Evolutionary conservation across 2,329 filamentous ascomycete species (phyloP).

Genomic region (Claviceps fusiformis): DNA sequence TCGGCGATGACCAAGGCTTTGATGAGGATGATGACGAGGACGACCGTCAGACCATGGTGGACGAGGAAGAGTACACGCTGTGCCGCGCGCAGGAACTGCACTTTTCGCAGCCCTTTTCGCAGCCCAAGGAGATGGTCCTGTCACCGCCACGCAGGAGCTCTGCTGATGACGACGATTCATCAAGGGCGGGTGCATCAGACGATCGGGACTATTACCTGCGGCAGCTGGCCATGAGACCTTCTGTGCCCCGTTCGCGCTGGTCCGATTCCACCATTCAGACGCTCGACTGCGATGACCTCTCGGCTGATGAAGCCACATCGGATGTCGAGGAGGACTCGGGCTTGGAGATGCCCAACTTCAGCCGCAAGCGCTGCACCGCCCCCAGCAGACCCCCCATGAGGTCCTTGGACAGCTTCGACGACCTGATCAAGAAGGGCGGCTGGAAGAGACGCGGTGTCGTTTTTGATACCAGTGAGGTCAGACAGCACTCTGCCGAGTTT

Average conservation of each 20-base stretch:
- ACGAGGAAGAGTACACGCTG: slow-evolving; percentile 6
- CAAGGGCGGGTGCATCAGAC: slow-evolving; percentile 7
- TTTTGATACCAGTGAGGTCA: slow-evolving; percentile 21
- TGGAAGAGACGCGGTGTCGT: slow-evolving; percentile 31
- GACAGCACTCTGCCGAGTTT: not conserved
- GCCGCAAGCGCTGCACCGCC: slow-evolving; percentile 17
- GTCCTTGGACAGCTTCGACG: slow-evolving; percentile 25
- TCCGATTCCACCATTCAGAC: slow-evolving; percentile 28
- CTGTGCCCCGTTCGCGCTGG: slow-evolving; percentile 25
- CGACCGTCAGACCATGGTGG: slow-evolving; percentile 12
- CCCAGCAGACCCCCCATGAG: slow-evolving; percentile 24
- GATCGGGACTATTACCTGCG: slow-evolving; percentile 22
- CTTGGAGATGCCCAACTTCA: slow-evolving; percentile 20
- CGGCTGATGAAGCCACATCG: slow-evolving; percentile 8
- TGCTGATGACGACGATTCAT: not conserved
- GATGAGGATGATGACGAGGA: not conserved
- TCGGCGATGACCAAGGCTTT: too few relatives aligned
- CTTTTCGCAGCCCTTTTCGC: not conserved
- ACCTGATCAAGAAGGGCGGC: slow-evolving; percentile 28
- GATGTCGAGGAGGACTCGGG: slow-evolving; percentile 5
- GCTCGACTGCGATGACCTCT: slow-evolving; percentile 10
- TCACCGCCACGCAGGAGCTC: slow-evolving; percentile 11
- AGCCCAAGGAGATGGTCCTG: slow-evolving; percentile 17
- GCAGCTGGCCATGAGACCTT: slow-evolving; percentile 16
- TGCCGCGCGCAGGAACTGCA: slow-evolving; percentile 3